phyloP scores from a whole-genome alignment of 2,329 filamentous ascomycete species.

The Colletotrichum costaricense region DNA sequence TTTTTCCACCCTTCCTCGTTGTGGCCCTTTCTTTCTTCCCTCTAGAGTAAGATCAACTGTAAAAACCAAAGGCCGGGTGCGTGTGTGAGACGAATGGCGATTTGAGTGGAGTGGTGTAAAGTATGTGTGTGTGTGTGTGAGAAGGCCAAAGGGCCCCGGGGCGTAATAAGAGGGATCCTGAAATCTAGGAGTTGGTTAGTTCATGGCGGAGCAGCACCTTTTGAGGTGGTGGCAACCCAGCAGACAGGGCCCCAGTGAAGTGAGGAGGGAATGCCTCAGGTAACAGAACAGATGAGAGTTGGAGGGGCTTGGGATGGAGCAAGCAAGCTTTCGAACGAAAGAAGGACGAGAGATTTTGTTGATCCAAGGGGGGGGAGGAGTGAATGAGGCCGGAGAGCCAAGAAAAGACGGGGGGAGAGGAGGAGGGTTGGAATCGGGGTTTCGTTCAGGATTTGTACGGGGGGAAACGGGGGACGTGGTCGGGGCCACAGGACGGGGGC shows the following conservation, averaged over 20 bases:
- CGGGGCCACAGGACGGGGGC: constrained; percentile 11
- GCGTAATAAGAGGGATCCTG: constrained; percentile 10
- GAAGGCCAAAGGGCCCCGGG: constrained; percentile 27
- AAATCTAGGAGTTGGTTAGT: constrained; percentile 25
- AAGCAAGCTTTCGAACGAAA: constrained; percentile 32
- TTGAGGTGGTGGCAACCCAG: constrained; percentile 19
- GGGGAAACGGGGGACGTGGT: constrained; percentile 18
- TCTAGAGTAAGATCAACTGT: not conserved
- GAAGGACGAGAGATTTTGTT: constrained; percentile 23
- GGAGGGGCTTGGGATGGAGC: constrained; percentile 24
- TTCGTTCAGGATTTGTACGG: constrained; percentile 28
- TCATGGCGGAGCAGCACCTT: constrained; percentile 35
- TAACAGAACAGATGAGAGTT: constrained; percentile 16
- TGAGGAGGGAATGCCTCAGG: constrained; percentile 29
- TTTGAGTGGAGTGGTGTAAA: not conserved
- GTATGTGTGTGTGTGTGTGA: not conserved
- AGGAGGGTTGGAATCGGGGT: constrained; percentile 21
- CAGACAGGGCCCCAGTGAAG: not conserved
- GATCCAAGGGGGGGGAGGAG: constrained; percentile 5
- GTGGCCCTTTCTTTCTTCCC: not conserved
- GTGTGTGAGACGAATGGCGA: not conserved
- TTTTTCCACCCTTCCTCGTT: not conserved
- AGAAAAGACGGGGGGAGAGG: constrained; percentile 16
- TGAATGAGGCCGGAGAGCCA: constrained; percentile 20
- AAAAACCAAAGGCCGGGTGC: not conserved